A percentile compares a stretch with the other conserved stretches of the same genome.
Evolutionary conservation across 2,329 filamentous ascomycete species (phyloP).

Genomic region (Stenocarpella maydis): DNA sequence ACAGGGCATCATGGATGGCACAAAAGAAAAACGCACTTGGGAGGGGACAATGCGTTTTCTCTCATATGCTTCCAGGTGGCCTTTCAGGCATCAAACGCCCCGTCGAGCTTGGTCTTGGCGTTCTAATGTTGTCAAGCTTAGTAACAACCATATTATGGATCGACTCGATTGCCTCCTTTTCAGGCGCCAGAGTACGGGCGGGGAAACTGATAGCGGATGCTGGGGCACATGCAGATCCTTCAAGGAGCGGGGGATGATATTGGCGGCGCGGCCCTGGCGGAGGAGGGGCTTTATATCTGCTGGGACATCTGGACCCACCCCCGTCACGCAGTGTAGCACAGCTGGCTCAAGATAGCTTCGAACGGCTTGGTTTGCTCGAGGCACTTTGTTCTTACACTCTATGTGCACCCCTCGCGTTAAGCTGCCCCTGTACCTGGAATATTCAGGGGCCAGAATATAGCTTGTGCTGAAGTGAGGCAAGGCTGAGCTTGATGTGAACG

Average conservation of each 20-base stretch:
- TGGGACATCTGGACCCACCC: too few relatives aligned
- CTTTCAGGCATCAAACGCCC: not conserved
- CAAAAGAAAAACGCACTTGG: not conserved
- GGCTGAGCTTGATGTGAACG: too few relatives aligned
- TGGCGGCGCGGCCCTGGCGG: too few relatives aligned
- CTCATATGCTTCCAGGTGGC: not conserved
- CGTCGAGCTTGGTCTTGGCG: not conserved
- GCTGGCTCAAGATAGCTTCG: too few relatives aligned
- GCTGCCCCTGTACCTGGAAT: too few relatives aligned
- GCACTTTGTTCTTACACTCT: too few relatives aligned
- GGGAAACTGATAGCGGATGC: not conserved
- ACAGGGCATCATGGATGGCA: not conserved
- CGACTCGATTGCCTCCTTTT: not conserved
- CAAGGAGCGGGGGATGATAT: not conserved
- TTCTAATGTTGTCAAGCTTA: not conserved
- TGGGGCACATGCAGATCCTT: not conserved
- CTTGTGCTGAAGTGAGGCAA: too few relatives aligned
- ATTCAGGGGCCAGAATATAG: too few relatives aligned
- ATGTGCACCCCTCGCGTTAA: too few relatives aligned
- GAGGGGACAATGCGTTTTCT: not conserved
- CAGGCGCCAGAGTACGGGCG: not conserved
- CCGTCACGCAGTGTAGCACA: too few relatives aligned
- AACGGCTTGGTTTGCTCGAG: too few relatives aligned
- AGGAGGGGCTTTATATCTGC: too few relatives aligned
- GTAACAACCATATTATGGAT: not conserved